A percentile compares a stretch with the other conserved stretches of the same genome.
These are phyloP conservation scores for Corchorus olitorius DNA, from an alignment of 345 rosid genomes.

Conservation along the genomic window DNA sequence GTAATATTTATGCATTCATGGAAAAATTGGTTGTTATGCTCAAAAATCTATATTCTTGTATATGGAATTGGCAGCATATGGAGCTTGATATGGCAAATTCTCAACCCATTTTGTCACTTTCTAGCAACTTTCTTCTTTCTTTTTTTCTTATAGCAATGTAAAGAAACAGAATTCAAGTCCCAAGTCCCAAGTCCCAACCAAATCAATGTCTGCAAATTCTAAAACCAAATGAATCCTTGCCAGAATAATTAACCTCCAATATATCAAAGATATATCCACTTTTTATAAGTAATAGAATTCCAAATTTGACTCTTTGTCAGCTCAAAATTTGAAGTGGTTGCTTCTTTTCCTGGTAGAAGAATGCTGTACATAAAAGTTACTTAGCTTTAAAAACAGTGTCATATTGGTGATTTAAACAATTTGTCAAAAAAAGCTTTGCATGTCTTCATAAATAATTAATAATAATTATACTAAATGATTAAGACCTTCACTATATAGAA, in stretches of 20 bases:
- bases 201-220: background rate
- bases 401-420: background rate
- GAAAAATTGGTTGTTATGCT: slow-evolving; percentile 2
- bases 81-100: too few species aligned
- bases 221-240: too few species aligned
- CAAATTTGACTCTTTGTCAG: background rate
- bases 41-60: background rate
- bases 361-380: background rate
- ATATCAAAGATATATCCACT: background rate
- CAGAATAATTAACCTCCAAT: too few species aligned
- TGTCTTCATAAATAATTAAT: too few species aligned
- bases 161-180: background rate
- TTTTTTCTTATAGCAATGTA: background rate
- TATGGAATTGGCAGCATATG: background rate
- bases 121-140: background rate
- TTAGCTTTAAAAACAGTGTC: background rate
- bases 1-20: slow-evolving; percentile 5
- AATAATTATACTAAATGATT: too few species aligned
- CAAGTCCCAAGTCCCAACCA: background rate
- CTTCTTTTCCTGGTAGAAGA: background rate
- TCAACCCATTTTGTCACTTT: background rate
- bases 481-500: too few species aligned
- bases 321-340: background rate
- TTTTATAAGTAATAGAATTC: background rate
- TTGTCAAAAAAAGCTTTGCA: too few species aligned